Evolutionary conservation across 768 basidiomycete species (phyloP).

Genomic region (Rhizopogon rudus): DNA sequence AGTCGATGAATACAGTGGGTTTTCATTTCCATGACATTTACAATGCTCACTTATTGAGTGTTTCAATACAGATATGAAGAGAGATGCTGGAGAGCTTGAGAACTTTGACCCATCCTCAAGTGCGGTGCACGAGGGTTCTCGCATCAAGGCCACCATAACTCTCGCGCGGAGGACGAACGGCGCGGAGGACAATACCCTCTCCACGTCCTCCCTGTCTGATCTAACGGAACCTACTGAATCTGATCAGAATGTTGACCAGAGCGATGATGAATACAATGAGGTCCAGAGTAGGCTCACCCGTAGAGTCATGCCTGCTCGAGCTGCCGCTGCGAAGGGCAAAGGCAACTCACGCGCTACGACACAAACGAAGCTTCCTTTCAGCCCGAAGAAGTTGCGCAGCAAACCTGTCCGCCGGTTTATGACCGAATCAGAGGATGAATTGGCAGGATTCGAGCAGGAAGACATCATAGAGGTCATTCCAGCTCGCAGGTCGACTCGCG

Average conservation of each 20-base stretch:
- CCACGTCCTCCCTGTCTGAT: constrained; percentile 16
- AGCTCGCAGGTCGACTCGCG: constrained; percentile 46
- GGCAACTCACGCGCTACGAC: background rate
- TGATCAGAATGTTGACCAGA: constrained; percentile 23
- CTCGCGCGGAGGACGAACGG: constrained; percentile 13
- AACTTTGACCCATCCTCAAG: constrained; percentile 57
- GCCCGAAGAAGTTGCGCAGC: constrained; percentile 57
- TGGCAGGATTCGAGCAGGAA: constrained; percentile 34
- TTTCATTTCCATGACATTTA: background rate
- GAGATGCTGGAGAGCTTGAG: constrained; percentile 36
- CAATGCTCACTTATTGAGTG: background rate
- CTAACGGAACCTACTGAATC: constrained; percentile 26
- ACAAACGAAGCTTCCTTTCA: constrained; percentile 52
- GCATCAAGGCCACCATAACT: constrained; percentile 36
- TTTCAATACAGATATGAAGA: constrained; percentile 36
- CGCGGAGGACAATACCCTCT: constrained; percentile 1
- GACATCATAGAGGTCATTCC: constrained; percentile 16
- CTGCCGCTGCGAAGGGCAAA: constrained; percentile 1
- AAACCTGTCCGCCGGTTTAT: constrained; percentile 18
- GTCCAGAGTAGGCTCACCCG: background rate
- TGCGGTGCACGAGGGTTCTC: constrained; percentile 53
- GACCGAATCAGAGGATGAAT: constrained; percentile 35
- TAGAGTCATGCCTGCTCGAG: constrained; percentile 8
- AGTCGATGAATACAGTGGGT: constrained; percentile 54
- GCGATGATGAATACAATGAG: constrained; percentile 10